These are phyloP conservation scores for Ilyonectria robusta DNA, from an alignment of 2,329 filamentous ascomycete species.

Conservation along the genomic window DNA sequence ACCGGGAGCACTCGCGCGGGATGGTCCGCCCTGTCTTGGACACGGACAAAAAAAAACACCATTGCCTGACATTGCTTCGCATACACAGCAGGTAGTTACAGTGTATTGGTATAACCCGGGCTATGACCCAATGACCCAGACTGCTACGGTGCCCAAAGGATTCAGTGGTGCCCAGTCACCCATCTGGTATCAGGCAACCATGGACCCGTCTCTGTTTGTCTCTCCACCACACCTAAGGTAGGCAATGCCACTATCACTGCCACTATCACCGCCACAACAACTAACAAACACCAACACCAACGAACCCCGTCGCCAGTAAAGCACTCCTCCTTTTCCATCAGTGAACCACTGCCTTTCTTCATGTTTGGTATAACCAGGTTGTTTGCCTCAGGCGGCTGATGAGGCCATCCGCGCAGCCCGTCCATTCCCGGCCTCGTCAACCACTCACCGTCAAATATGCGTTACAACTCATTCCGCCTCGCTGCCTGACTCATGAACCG, in stretches of 20 bases:
- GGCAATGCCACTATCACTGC: neutral
- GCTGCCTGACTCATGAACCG: neutral
- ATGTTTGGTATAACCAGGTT: neutral
- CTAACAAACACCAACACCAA: neutral
- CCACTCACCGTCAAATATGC: neutral
- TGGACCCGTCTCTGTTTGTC: neutral
- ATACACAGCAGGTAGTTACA: neutral
- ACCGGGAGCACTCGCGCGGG: slow-evolving; percentile 13
- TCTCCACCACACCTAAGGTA: neutral
- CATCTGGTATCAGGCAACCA: neutral
- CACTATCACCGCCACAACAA: neutral
- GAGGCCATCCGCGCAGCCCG: neutral
- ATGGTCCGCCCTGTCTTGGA: slow-evolving; percentile 6
- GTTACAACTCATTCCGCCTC: slow-evolving; percentile 6
- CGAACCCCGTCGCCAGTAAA: neutral
- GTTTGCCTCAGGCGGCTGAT: slow-evolving; percentile 5
- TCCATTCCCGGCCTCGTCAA: neutral
- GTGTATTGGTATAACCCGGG: too few relatives aligned
- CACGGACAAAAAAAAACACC: neutral
- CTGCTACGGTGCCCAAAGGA: neutral
- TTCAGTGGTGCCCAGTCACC: neutral
- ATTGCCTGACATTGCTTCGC: neutral
- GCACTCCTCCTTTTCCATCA: neutral
- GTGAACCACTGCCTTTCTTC: neutral
- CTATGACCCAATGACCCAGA: neutral